Base-by-base conservation (phyloP, 768 basidiomycete genomes). In the Podaxis mareebaensis region DNA sequence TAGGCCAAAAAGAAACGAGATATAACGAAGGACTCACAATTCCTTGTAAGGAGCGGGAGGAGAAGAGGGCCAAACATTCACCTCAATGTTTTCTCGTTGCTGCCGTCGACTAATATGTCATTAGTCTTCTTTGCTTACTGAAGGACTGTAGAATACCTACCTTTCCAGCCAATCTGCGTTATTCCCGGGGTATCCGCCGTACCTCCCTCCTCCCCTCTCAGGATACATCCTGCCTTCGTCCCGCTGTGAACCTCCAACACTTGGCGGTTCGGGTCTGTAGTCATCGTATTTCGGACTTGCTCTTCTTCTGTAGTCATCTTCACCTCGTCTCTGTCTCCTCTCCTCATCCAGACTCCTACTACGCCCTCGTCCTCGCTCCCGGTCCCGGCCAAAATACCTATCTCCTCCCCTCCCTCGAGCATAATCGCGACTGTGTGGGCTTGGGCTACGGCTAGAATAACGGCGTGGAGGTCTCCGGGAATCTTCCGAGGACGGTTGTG, bases 31-130 rank as follows among this genome's bases (percentile, higher is more conserved):
- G 73, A 40, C 91, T 84, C 40, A 82, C 76, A 60, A 86, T 10
- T 81, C 84, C 66, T 88, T 89, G 0, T 38, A 57, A 20, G 61
- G 61, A n/a, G 54, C 54, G 20, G 44, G 12, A 20, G 93, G 93
- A 2, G 93, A 95, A 3, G 86, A 74, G 1, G 93, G 93, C 93
- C 93, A 95, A n/a, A 93, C 80, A 67, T 82, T 81, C 1, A 86
- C 72, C 4, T 79, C 80, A 8, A 76, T 83, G 4, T 68, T 78
- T 67, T 86, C 86, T 53, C 93, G 81, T 71, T 93, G 88, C 53
- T 79, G 71, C 24, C 48, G 11, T 17, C 24, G 49, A 24, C 20
- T 38, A 39, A 39, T 20, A 17, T 40, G 38, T 36, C 12, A 60
- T 13, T 15, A 46, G 38, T 61, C 33, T 4, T 8, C 12, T 6